Evolutionary conservation across 1,139 yeast species (phyloP).

Genomic region (Pneumocystis murina): DNA sequence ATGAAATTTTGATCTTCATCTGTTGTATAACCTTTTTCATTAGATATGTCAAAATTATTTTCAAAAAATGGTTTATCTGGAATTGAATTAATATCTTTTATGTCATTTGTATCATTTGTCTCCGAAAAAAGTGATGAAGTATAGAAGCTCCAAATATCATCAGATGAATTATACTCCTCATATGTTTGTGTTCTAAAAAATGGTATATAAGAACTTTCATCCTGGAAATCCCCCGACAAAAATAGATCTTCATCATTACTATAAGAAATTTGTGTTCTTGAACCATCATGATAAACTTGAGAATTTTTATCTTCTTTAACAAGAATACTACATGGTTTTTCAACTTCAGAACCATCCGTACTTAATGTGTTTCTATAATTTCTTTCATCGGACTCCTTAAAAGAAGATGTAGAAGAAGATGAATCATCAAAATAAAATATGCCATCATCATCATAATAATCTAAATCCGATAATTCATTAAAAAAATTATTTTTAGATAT

Average conservation of each 20-base stretch:
- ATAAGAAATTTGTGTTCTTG: neutral
- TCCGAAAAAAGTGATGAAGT: neutral
- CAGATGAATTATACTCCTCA: neutral
- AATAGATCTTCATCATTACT: neutral
- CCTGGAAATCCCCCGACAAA: neutral
- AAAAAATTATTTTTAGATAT: neutral
- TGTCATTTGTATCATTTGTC: neutral
- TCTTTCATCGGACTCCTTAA: neutral
- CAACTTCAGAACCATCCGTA: neutral
- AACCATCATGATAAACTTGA: neutral
- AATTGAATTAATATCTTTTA: neutral
- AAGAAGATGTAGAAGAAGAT: neutral
- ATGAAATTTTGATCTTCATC: neutral
- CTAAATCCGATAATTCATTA: neutral
- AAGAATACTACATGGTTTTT: neutral
- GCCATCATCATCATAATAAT: neutral
- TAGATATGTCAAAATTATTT: neutral
- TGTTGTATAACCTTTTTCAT: neutral
- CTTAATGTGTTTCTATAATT: neutral
- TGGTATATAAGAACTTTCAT: neutral
- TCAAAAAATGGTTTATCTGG: neutral
- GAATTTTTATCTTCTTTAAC: neutral
- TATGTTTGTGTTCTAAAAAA: neutral
- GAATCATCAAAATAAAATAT: neutral
- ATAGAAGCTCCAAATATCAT: neutral